Base-by-base conservation (phyloP, 1,284 basidiomycete genomes). In the Clitocybe nebularis region DNA sequence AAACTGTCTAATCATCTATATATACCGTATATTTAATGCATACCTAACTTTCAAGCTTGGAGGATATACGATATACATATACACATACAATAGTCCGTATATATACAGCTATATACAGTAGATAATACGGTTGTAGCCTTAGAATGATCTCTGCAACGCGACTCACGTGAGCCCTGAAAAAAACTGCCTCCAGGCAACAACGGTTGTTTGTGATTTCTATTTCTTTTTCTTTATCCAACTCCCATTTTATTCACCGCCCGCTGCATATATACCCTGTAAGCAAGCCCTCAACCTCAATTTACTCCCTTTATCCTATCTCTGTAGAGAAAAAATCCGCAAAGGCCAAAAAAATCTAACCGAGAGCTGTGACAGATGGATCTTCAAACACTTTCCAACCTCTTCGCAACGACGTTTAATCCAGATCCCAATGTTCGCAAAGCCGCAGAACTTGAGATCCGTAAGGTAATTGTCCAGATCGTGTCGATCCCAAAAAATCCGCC, bases 381-480 rank as follows among this genome's bases (percentile, higher is more conserved):
- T 41, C 81, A 85, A 59, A 75, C 77, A 16, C 71, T 92, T 44
- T 83, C 84, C 5, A 75, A 79, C 53, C 77, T 92, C 42, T 91
- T 91, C 59, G 74, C 84, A 8, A 81, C 83, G 29, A 89, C 87
- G 10, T 83, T 81, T 64, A 86, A 76, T 55, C 74, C 84, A n/a
- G 84, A 92, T 64, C 87, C 89, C 36, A 92, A 92, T 71, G 77
- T 83, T 47, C 83, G 89, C 51, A 89, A 87, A 56, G 70, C 84
- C 28, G 84, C 80, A 29, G 89, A 93, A 61, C 76, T 92, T 25
- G 77, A 92, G 62, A 85, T 93, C 55, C 80, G 88, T 54, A 89
- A 86, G 74, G 89, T 87, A 49, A 38, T 63, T 57, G 24, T n/a
- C n/a, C 26, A 32, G 23, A 39, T 50, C 39, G 34, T 39, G 28